A percentile compares a stretch with the other conserved stretches of the same genome.
Evolutionary conservation across 1,139 yeast genomes (phyloP).

Genomic region (Kodamaea derodonti): DNA sequence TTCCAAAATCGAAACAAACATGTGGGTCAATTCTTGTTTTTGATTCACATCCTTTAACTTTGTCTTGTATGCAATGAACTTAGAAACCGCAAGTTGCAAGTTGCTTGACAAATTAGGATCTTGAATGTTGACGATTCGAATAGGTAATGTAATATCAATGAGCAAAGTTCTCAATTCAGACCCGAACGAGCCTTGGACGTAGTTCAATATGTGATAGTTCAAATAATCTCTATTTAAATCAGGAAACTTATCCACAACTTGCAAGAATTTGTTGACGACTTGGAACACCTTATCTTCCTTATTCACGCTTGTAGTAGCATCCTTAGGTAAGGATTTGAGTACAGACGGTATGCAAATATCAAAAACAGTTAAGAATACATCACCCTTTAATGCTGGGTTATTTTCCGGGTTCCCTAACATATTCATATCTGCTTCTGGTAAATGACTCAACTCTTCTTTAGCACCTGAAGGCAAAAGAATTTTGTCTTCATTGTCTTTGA

Average conservation of each 20-base stretch:
- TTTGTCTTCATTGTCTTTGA: slow-evolving; percentile 26
- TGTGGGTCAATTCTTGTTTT: slow-evolving; percentile 41
- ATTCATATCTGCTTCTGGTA: slow-evolving; percentile 86
- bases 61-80: slow-evolving; percentile 58
- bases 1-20: slow-evolving; percentile 38
- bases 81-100: slow-evolving; percentile 68
- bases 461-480: slow-evolving; percentile 50
- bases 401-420: slow-evolving; percentile 82
- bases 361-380: slow-evolving; percentile 76
- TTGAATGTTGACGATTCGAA: slow-evolving; percentile 46
- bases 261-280: slow-evolving; percentile 45
- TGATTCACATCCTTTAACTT: slow-evolving; percentile 33
- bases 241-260: slow-evolving; percentile 60
- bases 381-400: slow-evolving; percentile 89
- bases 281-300: slow-evolving; percentile 37
- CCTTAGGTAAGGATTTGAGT: slow-evolving; percentile 25
- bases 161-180: slow-evolving; percentile 41
- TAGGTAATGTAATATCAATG: slow-evolving; percentile 62
- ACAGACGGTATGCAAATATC: slow-evolving; percentile 65
- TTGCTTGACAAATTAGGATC: slow-evolving; percentile 49
- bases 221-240: slow-evolving; percentile 69
- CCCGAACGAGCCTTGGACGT: slow-evolving; percentile 39
- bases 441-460: slow-evolving; percentile 59
- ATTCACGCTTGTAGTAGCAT: slow-evolving; percentile 22
- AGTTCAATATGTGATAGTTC: slow-evolving; percentile 58